Percentiles rank a stretch among this genome's conserved stretches.
These are phyloP conservation scores for Leccinum subtestaceum DNA, from an alignment of 768 basidiomycete genomes.

Conservation along the genomic window DNA sequence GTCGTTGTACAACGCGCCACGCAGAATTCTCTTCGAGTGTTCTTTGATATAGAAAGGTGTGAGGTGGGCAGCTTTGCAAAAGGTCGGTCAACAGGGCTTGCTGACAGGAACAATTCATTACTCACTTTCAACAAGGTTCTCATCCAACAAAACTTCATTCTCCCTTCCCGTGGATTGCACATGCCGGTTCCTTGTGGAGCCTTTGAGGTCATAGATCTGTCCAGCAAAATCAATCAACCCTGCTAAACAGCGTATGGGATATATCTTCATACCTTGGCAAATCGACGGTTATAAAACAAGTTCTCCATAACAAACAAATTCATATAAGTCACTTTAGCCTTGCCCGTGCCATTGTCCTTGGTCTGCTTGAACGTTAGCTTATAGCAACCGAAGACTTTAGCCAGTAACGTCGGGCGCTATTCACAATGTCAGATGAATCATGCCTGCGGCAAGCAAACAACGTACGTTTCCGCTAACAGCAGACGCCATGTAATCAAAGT, in stretches of 20 bases:
- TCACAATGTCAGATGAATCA: constrained; percentile 5
- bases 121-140: constrained; percentile 91
- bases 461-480: constrained; percentile 81
- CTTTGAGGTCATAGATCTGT: constrained; percentile 96
- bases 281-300: constrained; percentile 88
- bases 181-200: constrained; percentile 90
- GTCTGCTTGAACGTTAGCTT: constrained; percentile 88
- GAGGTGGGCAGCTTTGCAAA: constrained; percentile 67
- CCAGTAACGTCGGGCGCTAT: constrained; percentile 89
- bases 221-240: background rate
- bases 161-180: constrained; percentile 86
- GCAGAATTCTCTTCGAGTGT: constrained; percentile 89
- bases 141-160: constrained; percentile 94
- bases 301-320: constrained; percentile 98
- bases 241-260: background rate
- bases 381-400: constrained; percentile 96
- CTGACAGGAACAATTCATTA: background rate
- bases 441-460: constrained; percentile 6
- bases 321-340: constrained; percentile 84
- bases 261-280: constrained; percentile 64
- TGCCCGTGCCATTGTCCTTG: constrained; percentile 58
- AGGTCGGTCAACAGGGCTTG: constrained; percentile 2
- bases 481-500: constrained; percentile 98
- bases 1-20: constrained; percentile 90
- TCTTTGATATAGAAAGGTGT: constrained; percentile 94